Conservation (phyloP, 257 asterid genomes). For the Ehretia macrophylla region DNA sequence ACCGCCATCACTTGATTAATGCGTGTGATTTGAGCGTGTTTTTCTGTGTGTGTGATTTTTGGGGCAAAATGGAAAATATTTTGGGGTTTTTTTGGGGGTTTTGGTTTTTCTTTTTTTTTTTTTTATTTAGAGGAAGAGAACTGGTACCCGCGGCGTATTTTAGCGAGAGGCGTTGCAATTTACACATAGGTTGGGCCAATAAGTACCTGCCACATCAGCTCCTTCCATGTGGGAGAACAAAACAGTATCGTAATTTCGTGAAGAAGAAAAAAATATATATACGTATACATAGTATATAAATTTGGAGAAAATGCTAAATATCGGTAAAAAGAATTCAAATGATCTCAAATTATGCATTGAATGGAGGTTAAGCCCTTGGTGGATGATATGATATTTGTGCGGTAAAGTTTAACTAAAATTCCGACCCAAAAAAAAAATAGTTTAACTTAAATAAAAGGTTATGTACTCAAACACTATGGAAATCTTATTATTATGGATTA, state of each 20-base stretch:
- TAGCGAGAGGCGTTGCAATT: neutral
- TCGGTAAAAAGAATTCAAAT: too few species aligned
- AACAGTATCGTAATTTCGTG: neutral
- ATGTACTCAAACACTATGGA: too few species aligned
- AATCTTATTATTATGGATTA: too few species aligned
- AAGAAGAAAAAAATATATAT: neutral
- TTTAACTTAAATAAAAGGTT: too few species aligned
- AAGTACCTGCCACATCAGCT: constrained; percentile 10
- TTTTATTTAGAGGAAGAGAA: constrained; percentile 1
- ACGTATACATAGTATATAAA: too few species aligned
- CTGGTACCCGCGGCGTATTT: neutral
- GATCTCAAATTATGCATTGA: too few species aligned
- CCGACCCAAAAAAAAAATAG: too few species aligned
- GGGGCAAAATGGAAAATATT: neutral
- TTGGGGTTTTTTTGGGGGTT: neutral
- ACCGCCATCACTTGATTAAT: constrained; percentile 56
- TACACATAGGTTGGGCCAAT: constrained; percentile 19
- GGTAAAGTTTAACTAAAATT: too few species aligned
- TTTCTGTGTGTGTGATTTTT: neutral
- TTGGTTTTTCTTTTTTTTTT: too few species aligned
- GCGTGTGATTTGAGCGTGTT: constrained; percentile 3
- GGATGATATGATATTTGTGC: too few species aligned
- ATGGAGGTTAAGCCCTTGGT: too few species aligned
- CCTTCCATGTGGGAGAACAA: neutral
- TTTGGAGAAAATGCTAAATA: too few species aligned